Evolutionary conservation across 2,329 filamentous ascomycete species (phyloP).

Genomic region (Massarina eburnea): DNA sequence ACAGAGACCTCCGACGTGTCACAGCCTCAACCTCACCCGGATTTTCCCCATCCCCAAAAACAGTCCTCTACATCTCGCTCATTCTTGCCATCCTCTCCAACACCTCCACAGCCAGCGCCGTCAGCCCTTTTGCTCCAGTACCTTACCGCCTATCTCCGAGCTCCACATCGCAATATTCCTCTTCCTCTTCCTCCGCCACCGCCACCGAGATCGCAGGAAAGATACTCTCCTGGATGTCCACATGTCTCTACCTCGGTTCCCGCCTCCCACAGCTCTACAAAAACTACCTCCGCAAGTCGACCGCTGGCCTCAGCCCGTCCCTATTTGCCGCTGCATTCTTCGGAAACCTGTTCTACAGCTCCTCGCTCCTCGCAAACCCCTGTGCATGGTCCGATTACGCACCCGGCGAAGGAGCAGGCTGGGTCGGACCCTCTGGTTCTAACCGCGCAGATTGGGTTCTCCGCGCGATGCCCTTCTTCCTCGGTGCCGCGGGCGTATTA

Average conservation of each 20-base stretch:
- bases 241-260: conserved; percentile 44
- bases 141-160: conserved; percentile 14
- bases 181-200: conserved; percentile 14
- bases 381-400: conserved; percentile 61
- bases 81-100: conserved; percentile 47
- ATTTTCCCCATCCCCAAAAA: conserved; percentile 46
- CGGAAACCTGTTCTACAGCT: conserved; percentile 68
- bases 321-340: conserved; percentile 68
- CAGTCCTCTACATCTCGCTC: conserved; percentile 50
- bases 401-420: conserved; percentile 58
- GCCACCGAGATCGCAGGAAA: conserved; percentile 42
- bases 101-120: conserved; percentile 35
- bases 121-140: conserved; percentile 27
- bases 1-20: conserved; percentile 35
- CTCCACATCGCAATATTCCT: conserved; percentile 15
- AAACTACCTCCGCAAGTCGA: conserved; percentile 64
- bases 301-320: conserved; percentile 62
- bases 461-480: conserved; percentile 63
- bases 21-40: conserved; percentile 46
- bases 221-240: conserved; percentile 48
- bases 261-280: conserved; percentile 63
- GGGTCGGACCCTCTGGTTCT: conserved; percentile 60
- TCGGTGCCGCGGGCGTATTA: conserved; percentile 66
- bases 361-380: conserved; percentile 64
- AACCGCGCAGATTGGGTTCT: conserved; percentile 58